Percentiles rank a stretch among this genome's conserved stretches.
Conservation (phyloP, 2,329 filamentous ascomycete genomes). For the Blumeria hordei region DNA sequence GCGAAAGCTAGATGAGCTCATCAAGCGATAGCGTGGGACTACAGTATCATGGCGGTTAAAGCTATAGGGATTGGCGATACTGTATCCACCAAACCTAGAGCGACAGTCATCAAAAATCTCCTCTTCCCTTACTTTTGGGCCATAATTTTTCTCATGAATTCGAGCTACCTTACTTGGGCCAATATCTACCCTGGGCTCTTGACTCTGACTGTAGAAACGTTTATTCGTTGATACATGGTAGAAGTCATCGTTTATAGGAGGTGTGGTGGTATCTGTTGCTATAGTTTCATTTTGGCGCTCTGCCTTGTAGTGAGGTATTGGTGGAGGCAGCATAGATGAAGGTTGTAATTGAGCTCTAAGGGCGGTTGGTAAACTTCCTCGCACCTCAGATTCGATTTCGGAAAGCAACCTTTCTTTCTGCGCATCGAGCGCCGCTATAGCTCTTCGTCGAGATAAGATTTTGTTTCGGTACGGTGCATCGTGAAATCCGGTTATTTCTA, state of each 20-base stretch:
- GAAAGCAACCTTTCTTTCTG: constrained; percentile 12
- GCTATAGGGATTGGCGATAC: constrained; percentile 5
- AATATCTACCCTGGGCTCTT: constrained; percentile 5
- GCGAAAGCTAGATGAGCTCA: constrained; percentile 7
- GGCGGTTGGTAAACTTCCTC: constrained; percentile 4
- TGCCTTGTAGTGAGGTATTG: constrained; percentile 7
- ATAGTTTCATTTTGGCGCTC: constrained; percentile 2
- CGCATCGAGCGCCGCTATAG: constrained; percentile 14
- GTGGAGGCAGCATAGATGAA: constrained; percentile 10
- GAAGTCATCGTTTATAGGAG: constrained; percentile 3
- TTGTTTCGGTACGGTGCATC: constrained; percentile 15
- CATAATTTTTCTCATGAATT: constrained; percentile 7
- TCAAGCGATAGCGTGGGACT: constrained; percentile 2
- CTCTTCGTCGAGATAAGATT: constrained; percentile 10
- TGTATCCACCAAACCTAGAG: constrained; percentile 8
- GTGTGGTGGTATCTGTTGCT: background rate
- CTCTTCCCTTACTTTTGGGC: constrained; percentile 6
- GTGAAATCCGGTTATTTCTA: constrained; percentile 16
- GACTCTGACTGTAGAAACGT: constrained; percentile 10
- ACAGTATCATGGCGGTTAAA: constrained; percentile 7
- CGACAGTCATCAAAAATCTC: constrained; percentile 6
- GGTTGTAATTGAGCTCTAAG: background rate
- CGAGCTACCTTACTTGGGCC: constrained; percentile 9
- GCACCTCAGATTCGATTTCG: constrained; percentile 12
- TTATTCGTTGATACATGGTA: constrained; percentile 11